These are phyloP conservation scores for Coelastrella sp. DNA, from an alignment of 139 green algal genomes.

Conservation along the genomic window DNA sequence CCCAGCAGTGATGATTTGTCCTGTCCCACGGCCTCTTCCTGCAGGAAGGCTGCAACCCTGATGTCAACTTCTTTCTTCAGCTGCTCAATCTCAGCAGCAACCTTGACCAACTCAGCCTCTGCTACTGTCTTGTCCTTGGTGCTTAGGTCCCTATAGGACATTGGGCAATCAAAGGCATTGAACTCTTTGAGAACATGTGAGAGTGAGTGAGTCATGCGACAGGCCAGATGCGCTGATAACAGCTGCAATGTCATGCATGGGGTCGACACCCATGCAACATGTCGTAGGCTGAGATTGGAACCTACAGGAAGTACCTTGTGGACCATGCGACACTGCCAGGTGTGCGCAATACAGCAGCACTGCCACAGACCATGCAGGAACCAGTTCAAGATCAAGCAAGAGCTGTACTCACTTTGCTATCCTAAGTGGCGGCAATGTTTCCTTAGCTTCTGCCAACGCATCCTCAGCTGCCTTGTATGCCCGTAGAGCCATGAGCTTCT, in stretches of 20 bases:
- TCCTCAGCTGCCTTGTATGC: constrained; percentile 61
- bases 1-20: constrained; percentile 70
- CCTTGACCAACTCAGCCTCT: neutral
- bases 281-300: too few species aligned
- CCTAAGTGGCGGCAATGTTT: constrained; percentile 25
- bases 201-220: neutral
- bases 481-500: constrained; percentile 63
- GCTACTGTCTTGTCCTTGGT: constrained; percentile 30
- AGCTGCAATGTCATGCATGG: too few species aligned
- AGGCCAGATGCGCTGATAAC: neutral
- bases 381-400: too few species aligned
- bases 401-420: constrained; percentile 23
- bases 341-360: too few species aligned
- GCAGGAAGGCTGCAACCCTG: constrained; percentile 73
- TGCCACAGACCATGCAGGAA: too few species aligned
- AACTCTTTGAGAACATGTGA: too few species aligned
- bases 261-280: too few species aligned
- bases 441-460: constrained; percentile 42
- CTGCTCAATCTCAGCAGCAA: neutral
- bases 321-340: too few species aligned
- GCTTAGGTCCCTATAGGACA: constrained; percentile 18
- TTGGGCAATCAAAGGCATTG: neutral
- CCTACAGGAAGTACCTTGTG: too few species aligned
- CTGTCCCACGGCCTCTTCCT: constrained; percentile 75
- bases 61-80: constrained; percentile 70